Evolutionary conservation across 2,329 filamentous ascomycete genomes (phyloP).

Genomic region (Neofusicoccum cordaticola): DNA sequence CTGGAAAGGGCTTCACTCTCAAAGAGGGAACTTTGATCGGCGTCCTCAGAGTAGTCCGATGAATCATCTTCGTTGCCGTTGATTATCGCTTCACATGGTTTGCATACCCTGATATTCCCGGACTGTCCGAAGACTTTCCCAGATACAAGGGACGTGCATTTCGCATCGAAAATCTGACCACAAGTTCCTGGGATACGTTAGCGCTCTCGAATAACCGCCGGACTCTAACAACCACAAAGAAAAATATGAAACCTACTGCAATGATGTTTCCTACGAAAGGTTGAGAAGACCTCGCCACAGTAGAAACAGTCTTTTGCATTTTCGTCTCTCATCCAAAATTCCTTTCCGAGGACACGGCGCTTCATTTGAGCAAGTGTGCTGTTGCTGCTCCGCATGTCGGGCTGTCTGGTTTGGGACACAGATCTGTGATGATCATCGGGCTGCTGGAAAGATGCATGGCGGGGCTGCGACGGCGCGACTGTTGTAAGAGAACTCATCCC

Average conservation of each 20-base stretch:
- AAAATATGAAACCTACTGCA: conserved; percentile 57
- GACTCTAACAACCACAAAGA: too few species aligned
- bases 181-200: conserved; percentile 53
- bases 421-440: conserved; percentile 28
- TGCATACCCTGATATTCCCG: conserved; percentile 84
- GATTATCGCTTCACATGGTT: conserved; percentile 87
- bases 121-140: conserved; percentile 84
- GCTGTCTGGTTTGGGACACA: conserved; percentile 20
- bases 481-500: conserved; percentile 39
- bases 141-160: conserved; percentile 88
- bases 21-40: conserved; percentile 60
- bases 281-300: conserved; percentile 85
- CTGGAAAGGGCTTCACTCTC: conserved; percentile 27
- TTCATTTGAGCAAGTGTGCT: conserved; percentile 60
- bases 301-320: conserved; percentile 97
- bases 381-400: conserved; percentile 32
- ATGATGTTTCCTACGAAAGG: conserved; percentile 94
- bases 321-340: conserved; percentile 99
- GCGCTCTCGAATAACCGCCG: neutral
- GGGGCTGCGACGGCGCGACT: conserved; percentile 27
- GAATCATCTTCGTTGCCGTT: conserved; percentile 87
- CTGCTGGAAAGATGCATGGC: conserved; percentile 27
- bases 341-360: conserved; percentile 84
- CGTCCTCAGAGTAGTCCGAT: conserved; percentile 84
- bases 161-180: conserved; percentile 97